Base-by-base conservation (phyloP, 805 yeast genomes). In the Myxozyma mucilagina region DNA sequence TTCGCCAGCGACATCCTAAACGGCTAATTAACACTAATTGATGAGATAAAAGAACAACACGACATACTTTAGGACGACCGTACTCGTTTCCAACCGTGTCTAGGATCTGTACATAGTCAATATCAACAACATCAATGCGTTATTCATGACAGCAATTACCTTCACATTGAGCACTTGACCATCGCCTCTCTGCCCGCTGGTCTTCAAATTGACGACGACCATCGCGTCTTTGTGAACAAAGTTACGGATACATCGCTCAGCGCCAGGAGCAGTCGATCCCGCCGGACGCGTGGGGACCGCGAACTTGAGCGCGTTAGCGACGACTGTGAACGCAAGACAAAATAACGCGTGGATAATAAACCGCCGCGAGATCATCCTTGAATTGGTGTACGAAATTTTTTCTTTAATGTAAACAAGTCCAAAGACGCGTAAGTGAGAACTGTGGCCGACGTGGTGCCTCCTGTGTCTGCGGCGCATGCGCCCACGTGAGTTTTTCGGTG, bases 41-140 rank as follows among this genome's bases (percentile, higher is more conserved):
- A 14, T 32, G 14, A 18, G 7, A 13, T 51, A 13, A n/a, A 20
- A 16, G 9, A 39, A 13, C 18, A 18, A 18, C 29, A 24, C 6
- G 3, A 45, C 65, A 20, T 31, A 65, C 68, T 65, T 83, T 84
- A 74, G 86, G 84, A 72, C 84, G 86, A 70, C 89, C 87, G 75
- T 86, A 87, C 72, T 89, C 96, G 74, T 92, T 92, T 44, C 97
- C 97, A 69, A 84, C 80, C 47, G 88, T 80, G 75, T 92, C 97
- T 52, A 82, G 80, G 66, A 90, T 86, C 54, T 76, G 72, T 13
- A 36, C 10, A 9, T 1, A 4, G 11, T 13, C 47, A 18, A 31
- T 8, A 42, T 53, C 36, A 56, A 51, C n/a, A 35, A 16, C 49
- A 10, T 32, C n/a, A 34, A 13, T 3, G 18, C 16, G 10, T 41